Evolutionary conservation across 139 green algal species (phyloP).

Genomic region (Chlorella vulgaris): DNA sequence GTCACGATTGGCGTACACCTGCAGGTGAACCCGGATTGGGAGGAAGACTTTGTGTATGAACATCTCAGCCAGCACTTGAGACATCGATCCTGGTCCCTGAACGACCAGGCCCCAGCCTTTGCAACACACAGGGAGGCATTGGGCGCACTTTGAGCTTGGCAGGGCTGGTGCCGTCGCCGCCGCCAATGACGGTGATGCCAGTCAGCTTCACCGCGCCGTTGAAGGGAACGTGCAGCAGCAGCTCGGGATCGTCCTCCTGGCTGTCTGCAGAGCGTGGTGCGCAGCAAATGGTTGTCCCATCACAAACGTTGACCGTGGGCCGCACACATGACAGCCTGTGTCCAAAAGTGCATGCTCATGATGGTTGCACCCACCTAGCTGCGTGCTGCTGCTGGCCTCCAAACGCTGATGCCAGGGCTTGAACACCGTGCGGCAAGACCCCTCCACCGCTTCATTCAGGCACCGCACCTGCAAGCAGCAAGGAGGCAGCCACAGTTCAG

Average conservation of each 20-base stretch:
- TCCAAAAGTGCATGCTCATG: background rate
- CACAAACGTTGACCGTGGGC: background rate
- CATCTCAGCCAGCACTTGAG: too few relatives aligned
- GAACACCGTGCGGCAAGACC: slow-evolving; percentile 68
- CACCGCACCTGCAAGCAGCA: slow-evolving; percentile 63
- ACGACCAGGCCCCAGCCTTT: too few relatives aligned
- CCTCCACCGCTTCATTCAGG: slow-evolving; percentile 76
- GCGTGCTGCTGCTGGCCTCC: slow-evolving; percentile 23
- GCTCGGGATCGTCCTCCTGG: slow-evolving; percentile 87
- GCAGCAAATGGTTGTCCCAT: background rate
- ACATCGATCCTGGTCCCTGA: too few relatives aligned
- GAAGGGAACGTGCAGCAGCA: slow-evolving; percentile 91
- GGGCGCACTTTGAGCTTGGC: slow-evolving; percentile 60
- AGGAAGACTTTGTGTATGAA: too few relatives aligned
- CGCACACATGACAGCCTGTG: background rate
- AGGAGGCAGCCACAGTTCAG: background rate
- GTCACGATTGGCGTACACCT: slow-evolving; percentile 80
- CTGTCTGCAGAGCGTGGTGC: slow-evolving; percentile 46
- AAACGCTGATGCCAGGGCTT: slow-evolving; percentile 73
- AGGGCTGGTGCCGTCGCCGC: slow-evolving; percentile 40
- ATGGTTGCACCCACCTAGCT: background rate
- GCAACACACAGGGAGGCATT: too few relatives aligned
- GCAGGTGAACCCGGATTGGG: background rate
- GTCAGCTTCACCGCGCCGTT: slow-evolving; percentile 85
- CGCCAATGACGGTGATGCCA: slow-evolving; percentile 77